phyloP scores from a whole-genome alignment of 805 yeast genomes.

The Pichia californica region DNA sequence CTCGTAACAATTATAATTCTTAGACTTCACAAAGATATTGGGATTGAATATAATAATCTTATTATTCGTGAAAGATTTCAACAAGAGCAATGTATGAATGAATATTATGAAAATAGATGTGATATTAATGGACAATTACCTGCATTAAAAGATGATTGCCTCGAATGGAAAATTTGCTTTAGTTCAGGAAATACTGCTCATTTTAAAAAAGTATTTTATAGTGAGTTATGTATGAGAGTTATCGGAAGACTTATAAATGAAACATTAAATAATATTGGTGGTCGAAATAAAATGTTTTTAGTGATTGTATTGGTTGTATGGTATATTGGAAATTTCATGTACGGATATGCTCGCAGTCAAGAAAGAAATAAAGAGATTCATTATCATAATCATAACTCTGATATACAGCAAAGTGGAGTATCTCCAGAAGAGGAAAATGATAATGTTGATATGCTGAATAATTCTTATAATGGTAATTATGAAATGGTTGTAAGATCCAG shows the following conservation, averaged over 20 bases:
- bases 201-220: constrained; percentile 39
- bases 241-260: constrained; percentile 57
- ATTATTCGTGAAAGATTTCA: constrained; percentile 41
- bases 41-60: constrained; percentile 42
- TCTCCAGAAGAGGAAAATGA: too few relatives aligned
- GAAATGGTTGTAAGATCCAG: too few relatives aligned
- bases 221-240: constrained; percentile 55
- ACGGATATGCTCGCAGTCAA: constrained; percentile 55
- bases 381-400: too few relatives aligned
- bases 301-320: constrained; percentile 29
- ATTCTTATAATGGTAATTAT: too few relatives aligned
- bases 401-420: too few relatives aligned
- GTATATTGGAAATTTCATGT: constrained; percentile 57
- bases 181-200: constrained; percentile 39
- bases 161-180: constrained; percentile 63
- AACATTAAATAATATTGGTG: constrained; percentile 61
- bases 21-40: constrained; percentile 50
- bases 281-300: constrained; percentile 46
- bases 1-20: constrained; percentile 5
- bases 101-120: constrained; percentile 53
- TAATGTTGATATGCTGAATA: too few relatives aligned
- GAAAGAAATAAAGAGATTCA: background rate
- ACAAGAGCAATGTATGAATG: constrained; percentile 45
- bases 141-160: constrained; percentile 50
- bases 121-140: constrained; percentile 49